These are phyloP conservation scores for Berkeleyomyces basicola DNA, from an alignment of 2,329 filamentous ascomycete species.

Conservation along the genomic window DNA sequence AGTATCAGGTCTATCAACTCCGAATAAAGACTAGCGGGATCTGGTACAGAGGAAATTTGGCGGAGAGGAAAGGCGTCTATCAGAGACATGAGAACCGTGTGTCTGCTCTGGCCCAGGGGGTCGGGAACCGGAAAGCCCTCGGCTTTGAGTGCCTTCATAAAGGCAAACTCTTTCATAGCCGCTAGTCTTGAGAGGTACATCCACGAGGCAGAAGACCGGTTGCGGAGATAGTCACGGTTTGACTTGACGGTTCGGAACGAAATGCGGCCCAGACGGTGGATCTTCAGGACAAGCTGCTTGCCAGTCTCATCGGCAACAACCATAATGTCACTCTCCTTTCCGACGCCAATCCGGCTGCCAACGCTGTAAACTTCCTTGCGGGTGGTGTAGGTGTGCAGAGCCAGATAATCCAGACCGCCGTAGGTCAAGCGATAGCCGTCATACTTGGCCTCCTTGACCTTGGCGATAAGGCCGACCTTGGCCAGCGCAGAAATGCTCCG, in stretches of 20 bases:
- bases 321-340: slow-evolving; percentile 95
- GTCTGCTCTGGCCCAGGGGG: slow-evolving; percentile 74
- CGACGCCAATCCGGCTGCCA: slow-evolving; percentile 85
- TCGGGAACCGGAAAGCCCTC: slow-evolving; percentile 83
- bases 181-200: slow-evolving; percentile 94
- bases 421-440: slow-evolving; percentile 95
- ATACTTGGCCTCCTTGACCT: slow-evolving; percentile 90
- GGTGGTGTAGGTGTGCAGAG: slow-evolving; percentile 74
- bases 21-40: slow-evolving; percentile 76
- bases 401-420: slow-evolving; percentile 93
- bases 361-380: slow-evolving; percentile 74
- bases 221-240: slow-evolving; percentile 87
- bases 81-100: slow-evolving; percentile 91
- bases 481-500: slow-evolving; percentile 78
- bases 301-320: slow-evolving; percentile 72
- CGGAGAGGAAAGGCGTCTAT: slow-evolving; percentile 84
- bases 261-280: slow-evolving; percentile 86
- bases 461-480: slow-evolving; percentile 80
- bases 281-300: slow-evolving; percentile 73
- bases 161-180: slow-evolving; percentile 84
- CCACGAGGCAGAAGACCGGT: slow-evolving; percentile 68
- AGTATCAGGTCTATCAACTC: slow-evolving; percentile 80
- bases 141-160: slow-evolving; percentile 72
- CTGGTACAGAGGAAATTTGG: slow-evolving; percentile 68
- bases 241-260: slow-evolving; percentile 93